Base-by-base conservation (phyloP, 305 asterid genomes). In the Lippia alba region DNA sequence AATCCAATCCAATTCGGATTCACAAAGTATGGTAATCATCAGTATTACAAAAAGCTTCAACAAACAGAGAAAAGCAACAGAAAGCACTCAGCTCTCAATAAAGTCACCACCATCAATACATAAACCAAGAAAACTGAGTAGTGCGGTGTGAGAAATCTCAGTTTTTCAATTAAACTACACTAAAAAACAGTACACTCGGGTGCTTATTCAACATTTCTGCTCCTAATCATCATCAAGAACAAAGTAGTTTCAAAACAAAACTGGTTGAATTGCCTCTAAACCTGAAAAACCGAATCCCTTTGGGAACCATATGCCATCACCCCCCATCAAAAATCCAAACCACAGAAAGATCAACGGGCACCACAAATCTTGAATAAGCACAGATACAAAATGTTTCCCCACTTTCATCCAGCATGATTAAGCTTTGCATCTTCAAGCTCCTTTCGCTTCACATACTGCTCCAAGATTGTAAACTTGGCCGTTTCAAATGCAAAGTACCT, bases 401-500 rank as follows among this genome's bases (percentile, higher is more conserved):
- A 59, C 33, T 41, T 20, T 76, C 81, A 75, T 66, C 79, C 82
- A 49, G 73, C 73, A 36, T 64, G 73, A 32, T 51, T 70, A 61
- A 75, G 33, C 16, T 74, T 67, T 17, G 55, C 39, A 49, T 17
- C 70, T 63, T 88, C 83, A 39, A 82, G 81, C 86, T 86, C 94
- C 82, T 88, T 94, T 17, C 68, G 81, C 82, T 58, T 83, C 65
- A 94, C 68, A 66, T 91, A 89, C 81, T 83, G 81, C 59, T 89
- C 74, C 91, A 94, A 76, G 66, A 94, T 83, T 10, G 93, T 85
- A 44, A 94, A 90, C 53, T 97, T 80, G 55, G 99, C 97, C 0
- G 97, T 94, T 85, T 94, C 99, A 74, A 94, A 94, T 0, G 99
- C 97, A 56, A 88, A 94, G 85, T 91, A 91, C 24, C 99, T 97